These are phyloP conservation scores for Rosa persica DNA, from an alignment of 306 rosid species.

Conservation along the genomic window DNA sequence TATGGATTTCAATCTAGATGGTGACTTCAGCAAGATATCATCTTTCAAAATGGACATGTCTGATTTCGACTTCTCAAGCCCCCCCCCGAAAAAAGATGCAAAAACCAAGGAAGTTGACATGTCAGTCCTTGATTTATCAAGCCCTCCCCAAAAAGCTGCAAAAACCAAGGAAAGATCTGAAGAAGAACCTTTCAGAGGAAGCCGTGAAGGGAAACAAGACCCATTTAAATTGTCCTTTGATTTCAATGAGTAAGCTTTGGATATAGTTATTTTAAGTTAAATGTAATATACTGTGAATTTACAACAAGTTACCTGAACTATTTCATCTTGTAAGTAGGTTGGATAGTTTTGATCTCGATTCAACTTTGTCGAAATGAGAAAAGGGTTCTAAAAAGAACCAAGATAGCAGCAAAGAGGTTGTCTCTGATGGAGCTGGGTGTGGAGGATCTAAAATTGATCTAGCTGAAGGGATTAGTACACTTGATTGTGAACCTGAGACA, in stretches of 20 bases:
- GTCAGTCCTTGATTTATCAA: constrained; percentile 79
- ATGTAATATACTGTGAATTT: constrained; percentile 9
- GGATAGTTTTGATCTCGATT: constrained; percentile 66
- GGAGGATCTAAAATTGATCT: constrained; percentile 36
- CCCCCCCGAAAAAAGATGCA: neutral
- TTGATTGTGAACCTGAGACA: constrained; percentile 42
- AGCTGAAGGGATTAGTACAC: constrained; percentile 34
- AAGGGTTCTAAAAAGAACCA: constrained; percentile 33
- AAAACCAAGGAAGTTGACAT: constrained; percentile 20
- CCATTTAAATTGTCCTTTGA: constrained; percentile 67
- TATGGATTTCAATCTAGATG: constrained; percentile 78
- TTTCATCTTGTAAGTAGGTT: constrained; percentile 40
- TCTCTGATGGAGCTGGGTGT: constrained; percentile 38
- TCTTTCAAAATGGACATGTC: constrained; percentile 73
- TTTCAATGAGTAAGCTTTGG: constrained; percentile 70
- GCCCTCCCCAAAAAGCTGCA: constrained; percentile 47
- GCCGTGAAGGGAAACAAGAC: constrained; percentile 42
- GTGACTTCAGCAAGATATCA: constrained; percentile 70
- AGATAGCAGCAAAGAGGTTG: constrained; percentile 39
- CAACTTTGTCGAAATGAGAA: constrained; percentile 36
- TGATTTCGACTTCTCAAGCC: neutral
- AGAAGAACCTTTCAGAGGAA: constrained; percentile 56
- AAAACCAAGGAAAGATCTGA: constrained; percentile 47
- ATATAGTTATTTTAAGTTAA: constrained; percentile 15
- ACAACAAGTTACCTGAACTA: constrained; percentile 22